Evolutionary conservation across 139 green algal genomes (phyloP), one percentile per base, ranked within the genome.

Genomic region (Pleodorina starrii): DNA sequence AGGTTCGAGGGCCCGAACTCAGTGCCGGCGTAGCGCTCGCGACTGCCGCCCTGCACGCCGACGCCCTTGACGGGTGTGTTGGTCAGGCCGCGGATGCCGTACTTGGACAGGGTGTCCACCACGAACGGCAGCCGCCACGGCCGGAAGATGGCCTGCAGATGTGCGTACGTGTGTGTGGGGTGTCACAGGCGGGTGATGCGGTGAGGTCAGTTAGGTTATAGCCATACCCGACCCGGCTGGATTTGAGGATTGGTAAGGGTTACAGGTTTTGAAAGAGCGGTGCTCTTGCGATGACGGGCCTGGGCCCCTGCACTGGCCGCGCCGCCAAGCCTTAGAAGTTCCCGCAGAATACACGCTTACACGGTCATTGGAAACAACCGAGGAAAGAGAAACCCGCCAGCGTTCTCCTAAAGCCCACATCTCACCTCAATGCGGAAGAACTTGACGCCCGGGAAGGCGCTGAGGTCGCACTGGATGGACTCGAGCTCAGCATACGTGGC

Each of bases 341-440:
- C n/a, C n/a, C n/a, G n/a, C n/a, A n/a, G n/a, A n/a, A n/a, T n/a
- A n/a, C n/a, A n/a, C n/a, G n/a, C n/a, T n/a, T n/a, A n/a, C n/a
- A n/a, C n/a, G n/a, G n/a, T n/a, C n/a, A n/a, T n/a, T n/a, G n/a
- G n/a, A n/a, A n/a, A n/a, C n/a, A n/a, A n/a, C n/a, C n/a, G n/a
- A n/a, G n/a, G n/a, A n/a, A n/a, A n/a, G n/a, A n/a, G n/a, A n/a
- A n/a, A n/a, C n/a, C n/a, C n/a, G n/a, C n/a, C n/a, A 10, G 14
- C 9, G 54, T 66, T 66, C 29, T 12, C 29, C 54, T 32, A 9
- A 66, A 66, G 54, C 54, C 54, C 54, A 12, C 54, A 66, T 7
- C 25, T 66, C 86, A 95, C 94, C 95, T 97, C 95, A 4, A 98
- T 92, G 2, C 93, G 68, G 84, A 98, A 98, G 89, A 98, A 98